Percentiles rank a stretch among this genome's conserved stretches.
phyloP scores from a whole-genome alignment of 108 stramenopile species.

The Pseudonitzschia multiseries region DNA sequence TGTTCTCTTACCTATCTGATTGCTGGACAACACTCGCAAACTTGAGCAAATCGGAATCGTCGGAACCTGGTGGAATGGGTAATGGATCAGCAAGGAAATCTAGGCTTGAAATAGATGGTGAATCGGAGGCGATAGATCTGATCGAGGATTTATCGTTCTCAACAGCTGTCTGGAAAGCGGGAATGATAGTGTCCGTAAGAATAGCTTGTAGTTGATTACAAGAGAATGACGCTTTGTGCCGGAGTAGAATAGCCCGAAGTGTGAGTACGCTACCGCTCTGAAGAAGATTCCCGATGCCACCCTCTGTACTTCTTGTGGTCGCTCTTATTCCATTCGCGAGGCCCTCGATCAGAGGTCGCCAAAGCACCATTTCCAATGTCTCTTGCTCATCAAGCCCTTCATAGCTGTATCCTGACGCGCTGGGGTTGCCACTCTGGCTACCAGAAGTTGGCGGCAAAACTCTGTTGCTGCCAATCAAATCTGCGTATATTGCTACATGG shows the following conservation, averaged over 20 bases:
- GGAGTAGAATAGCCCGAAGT: conserved; percentile 76
- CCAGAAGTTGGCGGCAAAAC: conserved; percentile 64
- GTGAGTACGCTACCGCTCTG: conserved; percentile 83
- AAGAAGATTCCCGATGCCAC: conserved; percentile 79
- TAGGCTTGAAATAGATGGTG: conserved; percentile 75
- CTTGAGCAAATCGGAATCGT: conserved; percentile 67
- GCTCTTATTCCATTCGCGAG: conserved; percentile 71
- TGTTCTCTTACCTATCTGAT: conserved; percentile 42
- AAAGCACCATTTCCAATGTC: conserved; percentile 79
- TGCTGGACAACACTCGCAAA: conserved; percentile 57
- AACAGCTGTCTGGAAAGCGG: conserved; percentile 68
- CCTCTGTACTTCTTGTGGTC: conserved; percentile 51
- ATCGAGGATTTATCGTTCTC: conserved; percentile 67
- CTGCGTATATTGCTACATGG: conserved; percentile 87
- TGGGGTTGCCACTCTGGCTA: conserved; percentile 43
- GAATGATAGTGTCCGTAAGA: conserved; percentile 60
- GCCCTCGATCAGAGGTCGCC: conserved; percentile 84
- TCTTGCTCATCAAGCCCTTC: conserved; percentile 63
- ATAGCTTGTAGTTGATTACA: conserved; percentile 57
- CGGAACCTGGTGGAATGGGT: conserved; percentile 58
- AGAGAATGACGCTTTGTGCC: conserved; percentile 77
- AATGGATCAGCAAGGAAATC: conserved; percentile 77
- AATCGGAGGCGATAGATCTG: conserved; percentile 72
- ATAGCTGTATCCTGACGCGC: conserved; percentile 65
- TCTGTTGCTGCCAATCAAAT: conserved; percentile 69